A percentile compares a stretch with the other conserved stretches of the same genome.
These are phyloP conservation scores for Emergomyces pasteurianus DNA, from an alignment of 2,329 filamentous ascomycete species.

Conservation along the genomic window DNA sequence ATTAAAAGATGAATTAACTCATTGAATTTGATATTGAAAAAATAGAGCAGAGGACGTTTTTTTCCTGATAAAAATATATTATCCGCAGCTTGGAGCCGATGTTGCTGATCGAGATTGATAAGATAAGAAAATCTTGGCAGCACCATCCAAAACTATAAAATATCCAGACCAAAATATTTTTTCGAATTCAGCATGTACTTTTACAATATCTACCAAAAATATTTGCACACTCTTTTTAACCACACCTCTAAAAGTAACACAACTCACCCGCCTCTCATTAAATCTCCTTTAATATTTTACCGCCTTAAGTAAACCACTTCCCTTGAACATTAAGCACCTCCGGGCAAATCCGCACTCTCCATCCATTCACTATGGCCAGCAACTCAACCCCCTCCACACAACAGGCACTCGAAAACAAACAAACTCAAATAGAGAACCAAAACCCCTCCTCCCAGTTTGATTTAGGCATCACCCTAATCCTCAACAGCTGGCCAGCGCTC, in stretches of 20 bases:
- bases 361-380: background rate
- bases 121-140: background rate
- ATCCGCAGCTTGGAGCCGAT: no score
- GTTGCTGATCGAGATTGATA: no score
- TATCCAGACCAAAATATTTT: background rate
- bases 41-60: no score
- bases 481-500: constrained; percentile 81
- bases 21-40: no score
- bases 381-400: background rate
- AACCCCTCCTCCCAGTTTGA: constrained; percentile 57
- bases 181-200: background rate
- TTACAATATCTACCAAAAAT: background rate
- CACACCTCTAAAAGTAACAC: background rate
- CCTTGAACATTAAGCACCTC: background rate
- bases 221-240: background rate
- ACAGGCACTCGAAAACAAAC: background rate
- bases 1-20: background rate
- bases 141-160: background rate
- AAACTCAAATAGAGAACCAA: background rate
- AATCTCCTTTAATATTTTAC: background rate
- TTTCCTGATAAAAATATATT: no score
- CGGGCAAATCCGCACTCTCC: background rate
- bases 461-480: constrained; percentile 69
- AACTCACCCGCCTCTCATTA: background rate
- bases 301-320: background rate